phyloP scores from a whole-genome alignment of 176 grass and related monocot species.

The Cenchrus americanus region DNA sequence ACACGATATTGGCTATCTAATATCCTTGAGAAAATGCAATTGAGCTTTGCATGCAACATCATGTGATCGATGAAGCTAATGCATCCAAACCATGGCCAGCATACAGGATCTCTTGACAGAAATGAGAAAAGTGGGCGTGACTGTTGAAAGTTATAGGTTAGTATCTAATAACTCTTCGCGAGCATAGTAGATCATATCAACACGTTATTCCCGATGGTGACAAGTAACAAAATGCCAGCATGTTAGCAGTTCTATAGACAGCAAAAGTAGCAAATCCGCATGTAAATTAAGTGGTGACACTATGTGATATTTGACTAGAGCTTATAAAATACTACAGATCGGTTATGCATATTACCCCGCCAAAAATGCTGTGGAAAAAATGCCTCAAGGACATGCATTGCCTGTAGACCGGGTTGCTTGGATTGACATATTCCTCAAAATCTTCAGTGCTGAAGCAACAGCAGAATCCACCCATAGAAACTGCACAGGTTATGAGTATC shows the following conservation, averaged over 20 bases:
- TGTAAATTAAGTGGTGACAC: neutral
- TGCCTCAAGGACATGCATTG: constrained; percentile 76
- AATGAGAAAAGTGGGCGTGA: neutral
- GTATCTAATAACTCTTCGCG: constrained; percentile 15
- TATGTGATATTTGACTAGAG: neutral
- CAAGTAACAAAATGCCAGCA: constrained; percentile 21
- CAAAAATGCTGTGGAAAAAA: constrained; percentile 76
- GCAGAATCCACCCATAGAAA: constrained; percentile 81
- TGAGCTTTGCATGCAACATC: neutral
- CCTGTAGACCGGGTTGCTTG: constrained; percentile 76
- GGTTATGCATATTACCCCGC: constrained; percentile 58
- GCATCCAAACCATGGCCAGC: neutral
- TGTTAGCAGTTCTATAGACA: neutral
- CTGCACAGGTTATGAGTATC: constrained; percentile 8
- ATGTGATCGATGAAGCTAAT: neutral
- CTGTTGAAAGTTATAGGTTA: neutral
- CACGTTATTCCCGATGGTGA: neutral
- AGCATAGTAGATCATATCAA: constrained; percentile 20
- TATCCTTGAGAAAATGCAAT: neutral
- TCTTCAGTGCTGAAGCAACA: constrained; percentile 74
- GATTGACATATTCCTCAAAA: constrained; percentile 78
- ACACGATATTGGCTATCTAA: neutral
- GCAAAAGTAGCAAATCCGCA: constrained; percentile 31
- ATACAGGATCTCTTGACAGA: neutral
- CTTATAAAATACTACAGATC: neutral